Evolutionary conservation across 768 basidiomycete species (phyloP).

Genomic region (Phlebiopsis flavidoalba): DNA sequence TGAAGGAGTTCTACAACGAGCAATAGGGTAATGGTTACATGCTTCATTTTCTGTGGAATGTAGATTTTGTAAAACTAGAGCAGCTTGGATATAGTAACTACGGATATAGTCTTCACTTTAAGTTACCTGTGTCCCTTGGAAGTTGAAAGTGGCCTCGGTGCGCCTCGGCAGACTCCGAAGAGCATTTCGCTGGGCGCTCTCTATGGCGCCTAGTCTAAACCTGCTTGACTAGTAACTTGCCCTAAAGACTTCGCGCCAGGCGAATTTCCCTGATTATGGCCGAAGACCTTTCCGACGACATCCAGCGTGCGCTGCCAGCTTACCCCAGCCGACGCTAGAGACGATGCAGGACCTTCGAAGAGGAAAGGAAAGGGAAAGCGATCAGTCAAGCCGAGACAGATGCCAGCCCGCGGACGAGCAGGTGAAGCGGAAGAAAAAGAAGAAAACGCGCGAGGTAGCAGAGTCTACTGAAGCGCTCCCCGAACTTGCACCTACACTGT

Average conservation of each 20-base stretch:
- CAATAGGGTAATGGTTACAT: neutral
- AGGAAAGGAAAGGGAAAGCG: constrained; percentile 32
- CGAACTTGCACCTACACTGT: constrained; percentile 14
- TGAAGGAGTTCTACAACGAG: constrained; percentile 37
- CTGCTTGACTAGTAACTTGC: constrained; percentile 8
- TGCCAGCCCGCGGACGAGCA: constrained; percentile 9
- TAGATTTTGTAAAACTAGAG: neutral
- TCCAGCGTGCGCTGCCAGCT: constrained; percentile 43
- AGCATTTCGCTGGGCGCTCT: neutral
- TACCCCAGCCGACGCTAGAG: constrained; percentile 30
- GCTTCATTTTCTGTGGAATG: neutral
- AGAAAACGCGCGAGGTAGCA: constrained; percentile 20
- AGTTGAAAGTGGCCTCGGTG: neutral
- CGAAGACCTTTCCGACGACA: constrained; percentile 34
- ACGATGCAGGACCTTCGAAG: constrained; percentile 25
- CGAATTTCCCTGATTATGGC: constrained; percentile 5
- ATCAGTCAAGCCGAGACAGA: constrained; percentile 17
- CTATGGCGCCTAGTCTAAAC: neutral
- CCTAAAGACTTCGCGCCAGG: constrained; percentile 8
- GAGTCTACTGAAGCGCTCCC: neutral
- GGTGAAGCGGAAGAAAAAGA: constrained; percentile 28
- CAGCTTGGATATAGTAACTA: neutral
- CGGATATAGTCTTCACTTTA: neutral
- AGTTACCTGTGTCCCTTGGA: neutral
- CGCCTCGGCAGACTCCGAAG: neutral